phyloP scores from a whole-genome alignment of 208 protist species.

The Zelonia costaricensis region DNA sequence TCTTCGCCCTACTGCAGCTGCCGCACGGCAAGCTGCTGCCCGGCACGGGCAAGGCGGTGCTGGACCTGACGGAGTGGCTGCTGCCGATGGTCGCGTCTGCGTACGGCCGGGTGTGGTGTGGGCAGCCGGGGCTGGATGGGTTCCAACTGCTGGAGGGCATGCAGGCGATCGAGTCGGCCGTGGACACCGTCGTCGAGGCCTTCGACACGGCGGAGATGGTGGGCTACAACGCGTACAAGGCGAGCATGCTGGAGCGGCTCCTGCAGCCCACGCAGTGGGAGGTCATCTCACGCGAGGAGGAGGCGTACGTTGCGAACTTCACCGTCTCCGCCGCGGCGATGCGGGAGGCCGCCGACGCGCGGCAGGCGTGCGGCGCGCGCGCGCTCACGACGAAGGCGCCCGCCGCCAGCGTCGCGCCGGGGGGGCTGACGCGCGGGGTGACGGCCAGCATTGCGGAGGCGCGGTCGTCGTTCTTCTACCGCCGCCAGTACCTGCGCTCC shows the following conservation, averaged over 20 bases:
- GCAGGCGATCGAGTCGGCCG: slow-evolving; percentile 32
- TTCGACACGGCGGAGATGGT: slow-evolving; percentile 50
- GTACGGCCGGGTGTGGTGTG: slow-evolving; percentile 38
- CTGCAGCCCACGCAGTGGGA: slow-evolving; percentile 55
- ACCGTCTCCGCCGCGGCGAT: slow-evolving; percentile 18
- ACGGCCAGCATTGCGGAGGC: background rate
- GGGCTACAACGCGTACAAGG: slow-evolving; percentile 73
- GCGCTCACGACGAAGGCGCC: background rate
- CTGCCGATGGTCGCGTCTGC: slow-evolving; percentile 34
- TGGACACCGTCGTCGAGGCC: slow-evolving; percentile 40
- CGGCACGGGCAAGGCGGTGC: slow-evolving; percentile 27
- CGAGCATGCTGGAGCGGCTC: slow-evolving; percentile 58
- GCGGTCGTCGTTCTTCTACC: slow-evolving; percentile 20
- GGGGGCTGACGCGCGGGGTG: background rate
- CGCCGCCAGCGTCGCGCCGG: background rate
- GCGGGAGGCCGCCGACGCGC: slow-evolving; percentile 14
- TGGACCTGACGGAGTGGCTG: slow-evolving; percentile 40
- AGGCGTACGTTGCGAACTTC: slow-evolving; percentile 31
- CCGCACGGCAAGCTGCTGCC: slow-evolving; percentile 38
- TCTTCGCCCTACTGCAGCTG: slow-evolving; percentile 23
- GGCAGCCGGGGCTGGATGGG: slow-evolving; percentile 14
- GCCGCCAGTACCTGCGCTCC: slow-evolving; percentile 18
- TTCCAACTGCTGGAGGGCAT: slow-evolving; percentile 28
- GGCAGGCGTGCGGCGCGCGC: background rate
- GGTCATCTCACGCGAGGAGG: slow-evolving; percentile 34